Base-by-base conservation (phyloP, 2,329 filamentous ascomycete genomes). In the Penicillium sp. region DNA sequence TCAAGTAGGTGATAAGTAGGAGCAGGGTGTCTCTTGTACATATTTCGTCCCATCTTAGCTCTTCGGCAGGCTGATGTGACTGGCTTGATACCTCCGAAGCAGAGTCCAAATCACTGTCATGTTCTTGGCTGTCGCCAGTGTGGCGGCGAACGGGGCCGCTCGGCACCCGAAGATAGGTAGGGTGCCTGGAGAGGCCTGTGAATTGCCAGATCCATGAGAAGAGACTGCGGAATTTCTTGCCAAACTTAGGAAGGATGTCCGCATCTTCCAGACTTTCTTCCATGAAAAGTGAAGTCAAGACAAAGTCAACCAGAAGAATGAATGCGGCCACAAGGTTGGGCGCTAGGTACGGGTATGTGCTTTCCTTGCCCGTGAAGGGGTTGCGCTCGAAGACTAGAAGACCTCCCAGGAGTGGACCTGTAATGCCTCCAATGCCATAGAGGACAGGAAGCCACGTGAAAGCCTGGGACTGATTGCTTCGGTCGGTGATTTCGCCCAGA, bases 381-480 rank as follows among this genome's bases (percentile, higher is more conserved):
- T 82, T 81, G 26, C 83, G 68, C 43, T 79, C 80, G 42, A 86
- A 83, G 0, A 95, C 88, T 49, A 97, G 74, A 38, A 96, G 70
- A 0, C 94, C 94, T 13, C 94, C 94, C n/a, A 97, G 74, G 1
- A 95, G 85, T 0, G 94, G 94, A 0, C 94, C 94, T 0, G 92
- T 94, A 56, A 99, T 96, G 41, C 89, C 90, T 16, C 94, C 94
- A 31, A 99, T 79, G 4, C 93, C 93, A 72, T 99, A 99, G n/a
- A 97, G 87, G 36, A 97, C 88, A 0, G 94, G 94, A 39, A 99
- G 78, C 76, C 96, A 99, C 1, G 89, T 94, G 65, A 99, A 99
- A 0, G 91, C 94, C 48, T 83, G 83, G 66, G 90, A 94, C 78
- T 99, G 94, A 70, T 99, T 99, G 58, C 88, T 94, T 49, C 90